Evolutionary conservation across 495 filamentous ascomycete genomes (phyloP), one percentile per base, ranked within the genome.

Genomic region (Pseudevernia furfuracea): DNA sequence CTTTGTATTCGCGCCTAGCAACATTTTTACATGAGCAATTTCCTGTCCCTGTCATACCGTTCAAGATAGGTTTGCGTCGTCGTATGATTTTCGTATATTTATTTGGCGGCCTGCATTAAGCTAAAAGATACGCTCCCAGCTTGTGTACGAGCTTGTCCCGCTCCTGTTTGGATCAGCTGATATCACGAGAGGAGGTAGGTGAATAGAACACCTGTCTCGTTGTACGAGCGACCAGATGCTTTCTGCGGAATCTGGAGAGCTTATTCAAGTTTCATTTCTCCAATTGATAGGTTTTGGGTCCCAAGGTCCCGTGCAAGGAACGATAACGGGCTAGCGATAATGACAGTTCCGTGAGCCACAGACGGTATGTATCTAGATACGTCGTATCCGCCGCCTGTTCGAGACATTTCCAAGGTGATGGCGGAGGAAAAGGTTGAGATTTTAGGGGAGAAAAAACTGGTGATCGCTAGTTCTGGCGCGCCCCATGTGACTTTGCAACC

Each of bases 41-140:
- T 57, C n/a, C 25, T 14, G 30, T 57, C 53, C 36, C 53, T 57
- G 30, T 34, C 28, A 36, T 57, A 57, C 36, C 53, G 53, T n/a
- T 57, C 53, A 57, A 57, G 15, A 36, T 57, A 57, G n/a, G 53
- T 57, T 36, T 57, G 53, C 53, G 53, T 57, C n/a, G 53, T 57
- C 36, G 53, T 57, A n/a, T 57, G 30, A 19, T 57, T 34, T 57
- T n/a, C 53, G 36, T 34, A 34, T 2, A 36, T 36, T 15, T 57
- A 57, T 19, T 15, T 57, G 11, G 53, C 53, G 36, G 53, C 53
- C 15, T 57, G 53, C 53, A 57, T 57, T 36, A 57, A n/a, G 30
- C 53, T 23, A 57, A 34, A 34, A 25, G 53, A 36, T 57, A 57
- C 15, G n/a, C 36, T 21, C 30, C 30, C 53, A 57, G 30, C 53